Evolutionary conservation across 2,329 filamentous ascomycete genomes (phyloP).

Genomic region (Nemania sp.): DNA sequence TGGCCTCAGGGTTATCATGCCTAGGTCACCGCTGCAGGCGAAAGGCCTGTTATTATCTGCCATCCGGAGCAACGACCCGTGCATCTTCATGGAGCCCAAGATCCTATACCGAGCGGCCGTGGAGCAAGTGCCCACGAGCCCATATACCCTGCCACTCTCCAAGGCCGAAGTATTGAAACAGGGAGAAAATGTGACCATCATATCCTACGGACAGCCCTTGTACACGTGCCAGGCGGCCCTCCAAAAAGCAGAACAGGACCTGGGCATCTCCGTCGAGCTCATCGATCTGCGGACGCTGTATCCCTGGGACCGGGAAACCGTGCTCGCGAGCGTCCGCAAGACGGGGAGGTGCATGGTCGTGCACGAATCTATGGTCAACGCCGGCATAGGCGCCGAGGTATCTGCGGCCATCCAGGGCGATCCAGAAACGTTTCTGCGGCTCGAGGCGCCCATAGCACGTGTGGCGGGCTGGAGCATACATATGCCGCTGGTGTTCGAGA

Average conservation of each 20-base stretch:
- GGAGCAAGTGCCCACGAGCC: conserved; percentile 81
- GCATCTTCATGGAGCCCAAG: conserved; percentile 94
- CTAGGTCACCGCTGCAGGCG: conserved; percentile 82
- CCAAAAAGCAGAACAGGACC: conserved; percentile 72
- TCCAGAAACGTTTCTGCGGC: conserved; percentile 71
- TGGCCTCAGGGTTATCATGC: conserved; percentile 82
- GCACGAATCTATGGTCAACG: conserved; percentile 90
- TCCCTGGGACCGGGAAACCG: conserved; percentile 84
- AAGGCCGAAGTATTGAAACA: conserved; percentile 84
- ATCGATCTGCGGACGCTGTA: conserved; percentile 89
- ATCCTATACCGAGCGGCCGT: conserved; percentile 89
- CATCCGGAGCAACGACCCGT: conserved; percentile 82
- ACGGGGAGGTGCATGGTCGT: conserved; percentile 87
- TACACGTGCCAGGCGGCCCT: conserved; percentile 83
- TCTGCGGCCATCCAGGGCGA: conserved; percentile 87
- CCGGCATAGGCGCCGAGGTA: conserved; percentile 86
- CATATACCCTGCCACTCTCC: conserved; percentile 82
- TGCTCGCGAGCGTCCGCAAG: conserved; percentile 82
- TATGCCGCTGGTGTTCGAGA: conserved; percentile 77
- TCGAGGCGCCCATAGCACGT: conserved; percentile 84
- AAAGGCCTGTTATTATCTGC: conserved; percentile 82
- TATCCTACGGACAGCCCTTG: conserved; percentile 88
- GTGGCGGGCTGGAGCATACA: conserved; percentile 92
- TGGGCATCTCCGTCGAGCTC: conserved; percentile 78
- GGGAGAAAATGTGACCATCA: conserved; percentile 78